A percentile compares a stretch with the other conserved stretches of the same genome.
These are phyloP conservation scores for Melanomma pulvis-pyrius DNA, from an alignment of 495 filamentous ascomycete genomes.

Conservation along the genomic window DNA sequence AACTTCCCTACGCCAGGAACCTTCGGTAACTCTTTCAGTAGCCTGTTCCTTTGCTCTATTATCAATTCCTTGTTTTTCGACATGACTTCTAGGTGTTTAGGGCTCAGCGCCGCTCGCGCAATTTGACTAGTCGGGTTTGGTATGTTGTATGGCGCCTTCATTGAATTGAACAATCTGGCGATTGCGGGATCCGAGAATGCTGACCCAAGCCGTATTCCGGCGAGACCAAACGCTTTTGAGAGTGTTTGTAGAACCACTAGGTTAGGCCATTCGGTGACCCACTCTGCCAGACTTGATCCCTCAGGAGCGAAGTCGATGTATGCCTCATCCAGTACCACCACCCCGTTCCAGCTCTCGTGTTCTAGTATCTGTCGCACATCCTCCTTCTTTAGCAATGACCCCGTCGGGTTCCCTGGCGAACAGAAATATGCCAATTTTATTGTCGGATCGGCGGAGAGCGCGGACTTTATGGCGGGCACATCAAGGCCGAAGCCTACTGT, in stretches of 20 bases:
- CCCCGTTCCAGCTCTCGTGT: slow-evolving; percentile 92
- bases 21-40: slow-evolving; percentile 72
- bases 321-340: slow-evolving; percentile 92
- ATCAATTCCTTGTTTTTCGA: slow-evolving; percentile 65
- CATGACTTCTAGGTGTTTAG: slow-evolving; percentile 72
- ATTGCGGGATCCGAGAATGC: slow-evolving; percentile 63
- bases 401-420: slow-evolving; percentile 94
- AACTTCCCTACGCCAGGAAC: slow-evolving; percentile 80
- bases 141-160: slow-evolving; percentile 97
- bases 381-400: slow-evolving; percentile 71
- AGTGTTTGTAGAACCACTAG: slow-evolving; percentile 97
- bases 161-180: slow-evolving; percentile 74
- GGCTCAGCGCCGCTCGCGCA: slow-evolving; percentile 69
- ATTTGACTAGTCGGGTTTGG: slow-evolving; percentile 82
- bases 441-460: slow-evolving; percentile 61
- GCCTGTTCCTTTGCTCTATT: slow-evolving; percentile 71
- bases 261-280: slow-evolving; percentile 92
- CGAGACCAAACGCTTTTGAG: slow-evolving; percentile 93
- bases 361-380: slow-evolving; percentile 74
- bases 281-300: slow-evolving; percentile 82
- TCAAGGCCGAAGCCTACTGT: slow-evolving; percentile 67
- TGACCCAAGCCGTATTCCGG: slow-evolving; percentile 79
- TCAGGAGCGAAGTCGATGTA: slow-evolving; percentile 93
- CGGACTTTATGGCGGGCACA: slow-evolving; percentile 64
- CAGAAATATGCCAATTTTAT: slow-evolving; percentile 93